Evolutionary conservation across 345 rosid species (phyloP).

Genomic region (Ceriops decandra): DNA sequence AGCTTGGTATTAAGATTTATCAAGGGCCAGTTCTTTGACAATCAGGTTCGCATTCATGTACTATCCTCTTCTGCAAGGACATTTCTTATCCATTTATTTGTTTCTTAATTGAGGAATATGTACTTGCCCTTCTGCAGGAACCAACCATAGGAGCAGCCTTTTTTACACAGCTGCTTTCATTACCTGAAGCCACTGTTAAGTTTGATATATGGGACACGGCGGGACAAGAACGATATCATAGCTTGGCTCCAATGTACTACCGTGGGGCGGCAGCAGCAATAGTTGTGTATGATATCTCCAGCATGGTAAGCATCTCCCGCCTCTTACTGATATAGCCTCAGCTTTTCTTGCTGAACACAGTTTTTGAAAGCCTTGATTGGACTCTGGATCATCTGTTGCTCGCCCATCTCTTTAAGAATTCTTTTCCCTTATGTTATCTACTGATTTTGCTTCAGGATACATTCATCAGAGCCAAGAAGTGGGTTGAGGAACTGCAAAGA

Average conservation of each 20-base stretch:
- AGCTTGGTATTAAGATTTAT: conserved; percentile 62
- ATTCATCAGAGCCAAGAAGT: conserved; percentile 38
- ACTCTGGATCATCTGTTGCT: background rate
- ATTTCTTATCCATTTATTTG: background rate
- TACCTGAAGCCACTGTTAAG: conserved; percentile 45
- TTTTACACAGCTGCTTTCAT: conserved; percentile 42
- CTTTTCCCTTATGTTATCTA: background rate
- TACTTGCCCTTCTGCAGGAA: conserved; percentile 26
- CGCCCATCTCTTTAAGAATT: background rate
- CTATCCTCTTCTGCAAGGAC: background rate
- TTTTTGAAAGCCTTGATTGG: too few relatives aligned
- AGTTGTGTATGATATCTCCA: conserved; percentile 43
- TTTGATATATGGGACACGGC: conserved; percentile 56
- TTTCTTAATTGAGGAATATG: background rate
- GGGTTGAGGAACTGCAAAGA: conserved; percentile 46
- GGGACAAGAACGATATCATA: conserved; percentile 48
- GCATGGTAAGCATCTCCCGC: conserved; percentile 20
- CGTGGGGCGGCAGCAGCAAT: conserved; percentile 50
- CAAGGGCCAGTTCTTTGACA: conserved; percentile 46
- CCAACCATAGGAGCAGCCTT: conserved; percentile 53
- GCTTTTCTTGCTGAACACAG: too few relatives aligned
- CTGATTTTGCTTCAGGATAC: conserved; percentile 33
- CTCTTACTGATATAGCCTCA: too few relatives aligned
- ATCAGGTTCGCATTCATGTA: conserved; percentile 17
- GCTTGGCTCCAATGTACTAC: conserved; percentile 55